A percentile compares a stretch with the other conserved stretches of the same genome.
These are phyloP conservation scores for Brassica juncea DNA, from an alignment of 345 rosid genomes.

Conservation along the genomic window DNA sequence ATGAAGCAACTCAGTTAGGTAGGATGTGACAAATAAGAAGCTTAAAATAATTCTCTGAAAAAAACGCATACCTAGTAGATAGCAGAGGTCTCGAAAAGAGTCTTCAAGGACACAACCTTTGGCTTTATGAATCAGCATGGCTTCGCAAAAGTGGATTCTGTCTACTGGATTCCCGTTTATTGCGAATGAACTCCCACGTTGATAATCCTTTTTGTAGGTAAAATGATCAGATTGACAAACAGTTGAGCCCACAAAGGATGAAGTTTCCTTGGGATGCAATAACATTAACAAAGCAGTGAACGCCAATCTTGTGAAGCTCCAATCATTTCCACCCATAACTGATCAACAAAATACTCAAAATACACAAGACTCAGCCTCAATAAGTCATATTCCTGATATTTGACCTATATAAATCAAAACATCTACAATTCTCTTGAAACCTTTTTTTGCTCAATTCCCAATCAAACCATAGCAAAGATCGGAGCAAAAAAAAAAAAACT, in stretches of 20 bases:
- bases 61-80: constrained; percentile 51
- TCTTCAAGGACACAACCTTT: constrained; percentile 49
- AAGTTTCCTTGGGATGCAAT: constrained; percentile 43
- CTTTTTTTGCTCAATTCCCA: constrained; percentile 5
- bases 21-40: neutral
- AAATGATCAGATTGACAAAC: constrained; percentile 59
- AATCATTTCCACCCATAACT: constrained; percentile 33
- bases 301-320: constrained; percentile 39
- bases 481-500: neutral
- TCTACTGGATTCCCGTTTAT: constrained; percentile 63
- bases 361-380: neutral
- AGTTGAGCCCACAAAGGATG: constrained; percentile 45
- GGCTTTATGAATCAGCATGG: constrained; percentile 48
- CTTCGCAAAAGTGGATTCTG: constrained; percentile 54
- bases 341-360: neutral
- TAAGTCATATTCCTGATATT: constrained; percentile 10
- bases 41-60: neutral
- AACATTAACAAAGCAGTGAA: constrained; percentile 44
- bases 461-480: neutral
- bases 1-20: neutral
- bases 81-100: constrained; percentile 42
- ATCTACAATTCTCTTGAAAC: constrained; percentile 14
- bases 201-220: constrained; percentile 46
- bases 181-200: constrained; percentile 45
- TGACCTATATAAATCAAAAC: constrained; percentile 8